These are phyloP conservation scores for Kwoniella heveanensis DNA, from an alignment of 768 basidiomycete genomes.

Conservation along the genomic window DNA sequence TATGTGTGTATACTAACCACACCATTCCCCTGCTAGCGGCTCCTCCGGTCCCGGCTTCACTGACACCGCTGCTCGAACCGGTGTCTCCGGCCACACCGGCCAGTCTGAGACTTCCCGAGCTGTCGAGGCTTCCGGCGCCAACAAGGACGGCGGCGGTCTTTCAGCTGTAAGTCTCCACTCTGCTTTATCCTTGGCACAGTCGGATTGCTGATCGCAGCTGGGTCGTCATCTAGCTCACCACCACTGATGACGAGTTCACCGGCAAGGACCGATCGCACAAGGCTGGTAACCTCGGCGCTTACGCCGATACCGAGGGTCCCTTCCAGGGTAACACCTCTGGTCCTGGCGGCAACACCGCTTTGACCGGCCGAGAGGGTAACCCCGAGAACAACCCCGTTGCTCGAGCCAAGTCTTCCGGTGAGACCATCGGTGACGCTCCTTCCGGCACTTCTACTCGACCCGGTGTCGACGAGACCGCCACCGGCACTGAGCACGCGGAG, in stretches of 20 bases:
- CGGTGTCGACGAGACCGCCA: slow-evolving; percentile 6
- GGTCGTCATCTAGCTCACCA: too few species aligned
- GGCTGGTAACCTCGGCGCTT: slow-evolving; percentile 33
- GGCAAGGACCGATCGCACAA: slow-evolving; percentile 30
- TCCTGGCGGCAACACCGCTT: slow-evolving; percentile 36
- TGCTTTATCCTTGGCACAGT: too few species aligned
- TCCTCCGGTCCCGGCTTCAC: slow-evolving; percentile 8
- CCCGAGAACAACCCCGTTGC: slow-evolving; percentile 40
- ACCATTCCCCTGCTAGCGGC: slow-evolving; percentile 8
- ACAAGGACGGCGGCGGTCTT: slow-evolving; percentile 5
- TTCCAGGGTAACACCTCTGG: slow-evolving; percentile 42
- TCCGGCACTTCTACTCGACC: slow-evolving; percentile 16
- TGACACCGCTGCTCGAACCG: neutral
- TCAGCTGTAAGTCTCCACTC: neutral
- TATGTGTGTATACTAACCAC: too few species aligned
- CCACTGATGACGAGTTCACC: slow-evolving; percentile 44
- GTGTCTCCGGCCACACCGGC: slow-evolving; percentile 1
- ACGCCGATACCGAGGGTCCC: slow-evolving; percentile 33
- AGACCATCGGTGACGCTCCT: slow-evolving; percentile 12
- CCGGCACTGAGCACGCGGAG: neutral
- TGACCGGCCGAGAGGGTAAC: slow-evolving; percentile 49
- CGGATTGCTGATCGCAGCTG: too few species aligned
- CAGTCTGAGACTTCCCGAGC: slow-evolving; percentile 5
- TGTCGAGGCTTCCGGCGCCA: slow-evolving; percentile 7
- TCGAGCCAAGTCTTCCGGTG: slow-evolving; percentile 25